Conservation (phyloP, 306 rosid species). For the Acacia acuminata region DNA sequence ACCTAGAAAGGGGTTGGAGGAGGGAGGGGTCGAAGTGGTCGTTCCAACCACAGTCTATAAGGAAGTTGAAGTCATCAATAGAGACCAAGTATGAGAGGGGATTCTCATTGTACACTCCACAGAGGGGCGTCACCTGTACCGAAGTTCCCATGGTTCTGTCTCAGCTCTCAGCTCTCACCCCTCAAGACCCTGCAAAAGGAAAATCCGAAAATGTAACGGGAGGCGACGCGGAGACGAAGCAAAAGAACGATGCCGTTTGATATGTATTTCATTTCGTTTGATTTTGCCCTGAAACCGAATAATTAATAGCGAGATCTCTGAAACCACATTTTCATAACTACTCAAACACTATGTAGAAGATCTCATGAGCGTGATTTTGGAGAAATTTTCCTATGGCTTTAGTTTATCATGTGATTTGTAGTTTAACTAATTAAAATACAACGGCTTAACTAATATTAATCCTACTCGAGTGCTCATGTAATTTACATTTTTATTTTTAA, state of each 20-base stretch:
- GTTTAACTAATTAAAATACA: no score
- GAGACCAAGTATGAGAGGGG: constrained; percentile 92
- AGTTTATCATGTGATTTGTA: no score
- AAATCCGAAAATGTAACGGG: not conserved
- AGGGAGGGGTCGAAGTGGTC: constrained; percentile 90
- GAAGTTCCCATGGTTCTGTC: constrained; percentile 74
- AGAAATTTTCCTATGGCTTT: no score
- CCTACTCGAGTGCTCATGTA: no score
- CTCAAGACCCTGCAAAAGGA: not conserved
- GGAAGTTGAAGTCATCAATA: constrained; percentile 85
- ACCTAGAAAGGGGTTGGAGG: constrained; percentile 92
- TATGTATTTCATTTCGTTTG: not conserved
- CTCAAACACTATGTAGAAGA: no score
- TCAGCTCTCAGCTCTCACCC: not conserved
- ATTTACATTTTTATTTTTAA: no score
- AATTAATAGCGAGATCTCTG: no score
- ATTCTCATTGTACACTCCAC: constrained; percentile 91
- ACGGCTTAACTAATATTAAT: no score
- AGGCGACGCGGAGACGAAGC: not conserved
- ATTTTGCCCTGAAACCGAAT: no score
- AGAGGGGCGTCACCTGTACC: constrained; percentile 82
- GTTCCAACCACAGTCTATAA: constrained; percentile 94
- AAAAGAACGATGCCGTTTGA: not conserved
- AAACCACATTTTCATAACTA: no score
- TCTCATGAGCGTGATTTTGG: no score